Evolutionary conservation across 1,284 basidiomycete species (phyloP), one percentile per base, ranked within the genome.

Genomic region (Malassezia dermatis): DNA sequence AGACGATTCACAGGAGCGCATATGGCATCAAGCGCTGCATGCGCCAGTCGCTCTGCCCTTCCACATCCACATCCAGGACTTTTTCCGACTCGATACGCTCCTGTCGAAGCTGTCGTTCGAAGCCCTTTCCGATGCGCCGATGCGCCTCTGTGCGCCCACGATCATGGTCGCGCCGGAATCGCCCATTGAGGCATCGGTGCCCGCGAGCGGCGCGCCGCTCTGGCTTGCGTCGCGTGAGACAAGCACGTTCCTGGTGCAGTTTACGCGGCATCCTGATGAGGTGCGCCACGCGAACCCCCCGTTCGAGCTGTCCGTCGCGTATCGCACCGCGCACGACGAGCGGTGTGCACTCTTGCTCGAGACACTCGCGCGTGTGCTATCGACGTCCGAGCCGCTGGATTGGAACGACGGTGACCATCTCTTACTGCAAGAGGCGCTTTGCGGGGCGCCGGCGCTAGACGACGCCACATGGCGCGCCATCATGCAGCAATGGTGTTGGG

Each of bases 11-110:
- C 24, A n/a, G 34, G 46, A 42, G 34, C 60, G 63, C 19, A 43
- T 46, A 10, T 58, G 59, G 12, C 49, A 51, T 12, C 40, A 39
- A 8, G 26, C 43, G 1, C 34, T 63, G 13, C 48, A 44, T 17
- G 50, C 67, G 4, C 28, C 35, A 4, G 58, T 66, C 26, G 61
- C 63, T 0, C 49, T 73, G 12, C 71, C 70, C 2, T 58, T 74
- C 13, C 69, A 71, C 21, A 69, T 74, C 28, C 71, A 73, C 28
- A 65, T 73, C n/a, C 70, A 74, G 30, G 71, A 74, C 60, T 65
- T 64, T 30, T 74, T 74, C 66, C 64, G 69, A 6, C 45, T 51
- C 12, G 48, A 56, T 1, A 46, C 44, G 17, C 53, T 74, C 11
- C 49, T 71, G 7, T 67, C 63, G 11, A 40, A 40, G 24, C 55